These are phyloP conservation scores for Cryphonectria japonica DNA, from an alignment of 2,329 filamentous ascomycete species.

Conservation along the genomic window DNA sequence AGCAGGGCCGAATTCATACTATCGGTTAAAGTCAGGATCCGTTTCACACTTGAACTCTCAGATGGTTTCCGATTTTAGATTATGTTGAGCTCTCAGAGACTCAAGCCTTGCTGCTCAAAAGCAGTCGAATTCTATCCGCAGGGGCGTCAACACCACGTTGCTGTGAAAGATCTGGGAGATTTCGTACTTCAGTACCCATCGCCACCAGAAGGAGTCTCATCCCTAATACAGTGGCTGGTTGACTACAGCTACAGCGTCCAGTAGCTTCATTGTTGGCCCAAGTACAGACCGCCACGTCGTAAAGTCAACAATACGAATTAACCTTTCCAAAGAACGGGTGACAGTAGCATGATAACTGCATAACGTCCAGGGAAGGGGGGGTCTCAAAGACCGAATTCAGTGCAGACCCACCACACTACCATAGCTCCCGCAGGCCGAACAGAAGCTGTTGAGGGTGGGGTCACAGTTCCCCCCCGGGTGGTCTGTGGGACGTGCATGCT, in stretches of 20 bases:
- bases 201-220: neutral
- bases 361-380: conserved; percentile 11
- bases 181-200: neutral
- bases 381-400: conserved; percentile 19
- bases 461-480: conserved; percentile 14
- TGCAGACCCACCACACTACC: conserved; percentile 12
- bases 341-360: neutral
- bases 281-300: neutral
- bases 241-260: neutral
- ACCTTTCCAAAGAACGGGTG: neutral
- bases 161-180: neutral
- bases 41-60: too few relatives aligned
- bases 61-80: too few relatives aligned
- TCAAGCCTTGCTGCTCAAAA: neutral
- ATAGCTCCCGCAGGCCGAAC: conserved; percentile 1
- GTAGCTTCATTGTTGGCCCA: neutral
- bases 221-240: neutral
- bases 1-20: too few relatives aligned
- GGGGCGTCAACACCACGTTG: neutral
- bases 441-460: conserved; percentile 19
- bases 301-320: neutral
- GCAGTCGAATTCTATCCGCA: neutral
- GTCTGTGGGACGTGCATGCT: conserved; percentile 1
- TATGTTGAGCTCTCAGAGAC: neutral
- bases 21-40: too few relatives aligned